Base-by-base conservation (phyloP, 768 basidiomycete species). In the Suillus luteus region DNA sequence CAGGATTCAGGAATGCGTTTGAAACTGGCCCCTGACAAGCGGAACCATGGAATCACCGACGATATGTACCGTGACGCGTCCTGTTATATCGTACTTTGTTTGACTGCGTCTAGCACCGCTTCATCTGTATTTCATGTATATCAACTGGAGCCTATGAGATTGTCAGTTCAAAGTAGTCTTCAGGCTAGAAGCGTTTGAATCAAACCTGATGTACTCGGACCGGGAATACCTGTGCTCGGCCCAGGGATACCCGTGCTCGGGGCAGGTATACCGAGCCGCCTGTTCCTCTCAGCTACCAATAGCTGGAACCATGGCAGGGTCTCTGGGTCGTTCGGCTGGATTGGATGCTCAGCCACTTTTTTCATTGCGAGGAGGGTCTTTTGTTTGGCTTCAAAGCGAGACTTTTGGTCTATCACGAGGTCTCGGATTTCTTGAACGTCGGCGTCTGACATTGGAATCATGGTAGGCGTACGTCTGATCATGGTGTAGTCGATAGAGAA, bases 341-440 rank as follows among this genome's bases (percentile, higher is more conserved):
- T 52, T 52, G 51, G 51, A 10, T 52, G 65, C 49, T 86, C 83
- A 14, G 80, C 75, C 46, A 84, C 73, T 31, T 73, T 71, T 24
- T 73, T 75, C 71, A 82, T 83, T 33, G 51, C 51, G 51, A 52
- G 51, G 9, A 52, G 27, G 17, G 51, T 52, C 51, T 75, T 76
- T 67, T 83, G 81, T 24, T 81, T 78, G 35, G 73, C 72, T 1
- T 77, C 72, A 17, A 73, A 72, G 5, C 82, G 80, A 9, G 76
- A 69, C 65, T 81, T 84, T 64, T 85, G 83, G 66, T 82, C 77
- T 5, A 85, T 69, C 22, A 83, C 79, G 70, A 88, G 74, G 57
- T 88, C 85, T 48, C 91, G 86, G 48, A 93, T 80, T 65, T 92
- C 91, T 77, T 93, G 89, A 35, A 94, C 88, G 72, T 93, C 92